These are phyloP conservation scores for Raffaelea arxii DNA, from an alignment of 2,329 filamentous ascomycete species.

Conservation along the genomic window DNA sequence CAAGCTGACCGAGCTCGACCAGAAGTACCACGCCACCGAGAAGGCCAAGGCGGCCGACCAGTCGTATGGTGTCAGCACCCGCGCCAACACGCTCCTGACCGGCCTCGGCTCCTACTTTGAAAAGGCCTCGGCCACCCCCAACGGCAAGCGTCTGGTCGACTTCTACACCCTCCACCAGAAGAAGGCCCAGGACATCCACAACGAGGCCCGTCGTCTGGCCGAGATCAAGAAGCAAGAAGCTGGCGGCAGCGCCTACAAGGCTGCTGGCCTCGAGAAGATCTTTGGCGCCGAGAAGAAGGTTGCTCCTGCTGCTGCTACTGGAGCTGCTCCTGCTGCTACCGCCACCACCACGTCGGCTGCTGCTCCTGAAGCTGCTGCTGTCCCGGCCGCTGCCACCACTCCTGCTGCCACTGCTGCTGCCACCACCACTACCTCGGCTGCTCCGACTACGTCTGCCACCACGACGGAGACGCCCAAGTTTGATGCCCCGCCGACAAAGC, in stretches of 20 bases:
- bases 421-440: not conserved
- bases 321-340: not conserved
- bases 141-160: conserved; percentile 74
- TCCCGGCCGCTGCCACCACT: not conserved
- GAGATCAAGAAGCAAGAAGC: conserved; percentile 68
- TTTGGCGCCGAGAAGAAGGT: conserved; percentile 32
- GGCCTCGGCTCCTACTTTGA: conserved; percentile 86
- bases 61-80: conserved; percentile 71
- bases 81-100: conserved; percentile 53
- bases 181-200: conserved; percentile 90
- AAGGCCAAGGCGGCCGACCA: conserved; percentile 76
- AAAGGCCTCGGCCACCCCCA: conserved; percentile 78
- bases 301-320: not conserved
- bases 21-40: conserved; percentile 79
- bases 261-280: conserved; percentile 45
- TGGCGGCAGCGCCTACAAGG: conserved; percentile 50
- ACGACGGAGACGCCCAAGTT: conserved; percentile 10
- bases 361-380: not conserved
- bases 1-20: conserved; percentile 68
- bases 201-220: conserved; percentile 78
- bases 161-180: conserved; percentile 82
- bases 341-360: not conserved
- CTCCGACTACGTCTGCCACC: no score
- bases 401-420: not conserved
- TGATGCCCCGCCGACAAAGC: conserved; percentile 12